These are phyloP conservation scores for Xylaria longipes DNA, from an alignment of 495 filamentous ascomycete genomes.

Conservation along the genomic window DNA sequence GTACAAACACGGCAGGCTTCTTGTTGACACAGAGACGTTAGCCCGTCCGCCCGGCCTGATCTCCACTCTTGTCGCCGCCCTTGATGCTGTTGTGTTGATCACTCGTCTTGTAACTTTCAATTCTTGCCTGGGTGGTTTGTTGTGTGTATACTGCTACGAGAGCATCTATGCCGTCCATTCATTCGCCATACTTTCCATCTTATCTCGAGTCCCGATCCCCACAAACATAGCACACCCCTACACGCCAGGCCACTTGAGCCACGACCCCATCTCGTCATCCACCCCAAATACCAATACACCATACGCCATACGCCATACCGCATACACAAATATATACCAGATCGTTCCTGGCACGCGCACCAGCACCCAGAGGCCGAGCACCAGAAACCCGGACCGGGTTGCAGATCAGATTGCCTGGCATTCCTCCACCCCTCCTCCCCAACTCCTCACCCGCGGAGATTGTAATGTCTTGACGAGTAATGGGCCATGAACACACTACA, in stretches of 20 bases:
- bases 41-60: conserved; percentile 7
- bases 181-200: conserved; percentile 17
- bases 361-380: conserved; percentile 33
- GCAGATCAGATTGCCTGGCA: conserved; percentile 38
- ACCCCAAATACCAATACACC: conserved; percentile 21
- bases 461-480: conserved; percentile 42
- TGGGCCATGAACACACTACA: conserved; percentile 40
- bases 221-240: conserved; percentile 32
- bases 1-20: background rate
- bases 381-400: conserved; percentile 11
- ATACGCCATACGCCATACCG: conserved; percentile 14
- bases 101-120: conserved; percentile 12
- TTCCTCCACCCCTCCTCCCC: conserved; percentile 29
- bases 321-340: conserved; percentile 16
- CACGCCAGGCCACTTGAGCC: conserved; percentile 36
- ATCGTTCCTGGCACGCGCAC: conserved; percentile 20
- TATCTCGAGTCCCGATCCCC: conserved; percentile 9
- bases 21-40: background rate
- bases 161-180: conserved; percentile 27
- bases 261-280: conserved; percentile 25
- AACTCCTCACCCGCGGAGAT: conserved; percentile 28
- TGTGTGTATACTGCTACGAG: conserved; percentile 26
- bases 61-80: conserved; percentile 19
- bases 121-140: conserved; percentile 8
- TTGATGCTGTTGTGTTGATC: conserved; percentile 11